These are phyloP conservation scores for Aegle marmelos DNA, from an alignment of 345 rosid genomes.

Conservation along the genomic window DNA sequence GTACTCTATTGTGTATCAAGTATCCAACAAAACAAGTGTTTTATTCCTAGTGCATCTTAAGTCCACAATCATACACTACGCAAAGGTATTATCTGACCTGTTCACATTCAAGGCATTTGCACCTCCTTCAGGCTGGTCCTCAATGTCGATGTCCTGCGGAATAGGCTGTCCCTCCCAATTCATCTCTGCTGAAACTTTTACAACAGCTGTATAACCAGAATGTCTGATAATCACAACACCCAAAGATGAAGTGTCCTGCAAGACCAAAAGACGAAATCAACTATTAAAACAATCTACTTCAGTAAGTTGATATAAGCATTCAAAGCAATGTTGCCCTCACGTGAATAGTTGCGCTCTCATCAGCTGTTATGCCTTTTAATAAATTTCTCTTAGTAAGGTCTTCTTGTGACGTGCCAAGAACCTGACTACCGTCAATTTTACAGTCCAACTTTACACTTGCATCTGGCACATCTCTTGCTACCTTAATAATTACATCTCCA, in stretches of 20 bases:
- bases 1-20: neutral
- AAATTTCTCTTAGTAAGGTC: slow-evolving; percentile 72
- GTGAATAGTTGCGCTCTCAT: slow-evolving; percentile 92
- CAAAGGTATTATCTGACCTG: slow-evolving; percentile 45
- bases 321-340: slow-evolving; percentile 43
- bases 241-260: slow-evolving; percentile 84
- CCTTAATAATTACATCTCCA: slow-evolving; percentile 70
- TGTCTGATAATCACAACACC: slow-evolving; percentile 87
- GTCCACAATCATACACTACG: slow-evolving; percentile 7
- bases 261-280: slow-evolving; percentile 27
- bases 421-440: slow-evolving; percentile 64
- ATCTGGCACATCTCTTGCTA: slow-evolving; percentile 68
- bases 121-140: slow-evolving; percentile 94
- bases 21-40: slow-evolving; percentile 1
- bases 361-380: slow-evolving; percentile 93
- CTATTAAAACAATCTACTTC: slow-evolving; percentile 25
- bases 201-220: slow-evolving; percentile 79
- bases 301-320: slow-evolving; percentile 20
- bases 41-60: neutral
- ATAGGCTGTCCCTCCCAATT: slow-evolving; percentile 46
- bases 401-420: slow-evolving; percentile 57
- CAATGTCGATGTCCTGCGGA: slow-evolving; percentile 65
- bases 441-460: slow-evolving; percentile 63
- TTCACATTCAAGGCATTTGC: slow-evolving; percentile 85
- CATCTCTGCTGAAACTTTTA: slow-evolving; percentile 59